Evolutionary conservation across 83 land plant species (phyloP), one percentile per base, ranked within the genome.

Genomic region (Thuja plicata): DNA sequence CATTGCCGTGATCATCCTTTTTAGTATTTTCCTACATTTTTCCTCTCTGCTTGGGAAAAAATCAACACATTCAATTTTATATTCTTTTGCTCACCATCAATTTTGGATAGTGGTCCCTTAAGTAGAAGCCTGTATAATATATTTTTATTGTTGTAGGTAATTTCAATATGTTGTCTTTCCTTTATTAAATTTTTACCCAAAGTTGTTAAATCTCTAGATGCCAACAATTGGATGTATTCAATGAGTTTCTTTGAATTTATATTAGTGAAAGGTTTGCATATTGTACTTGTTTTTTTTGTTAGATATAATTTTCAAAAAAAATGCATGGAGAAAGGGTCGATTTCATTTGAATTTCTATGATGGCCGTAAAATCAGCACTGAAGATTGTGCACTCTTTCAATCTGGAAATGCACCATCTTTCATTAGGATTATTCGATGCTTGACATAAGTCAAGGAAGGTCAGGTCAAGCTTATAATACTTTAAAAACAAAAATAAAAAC

Each of bases 331-430:
- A 73, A 73, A 73, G 77, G 77, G 12, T 37, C 32, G 32, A 73
- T n/a, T n/a, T 32, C 35, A 73, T 73, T n/a, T 32, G 37, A 73
- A 73, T 32, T 73, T 54, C 70, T 88, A 98, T 98, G 99, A 95
- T 89, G 99, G 97, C n/a, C 95, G 99, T 70, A 95, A 92, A 52
- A 94, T 98, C 87, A 85, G 89, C 78, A 92, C 97, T 84, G 99
- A 99, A 89, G 98, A n/a, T n/a, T n/a, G n/a, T n/a, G n/a, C n/a
- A n/a, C n/a, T n/a, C n/a, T n/a, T n/a, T n/a, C n/a, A n/a, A n/a
- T n/a, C n/a, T n/a, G n/a, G n/a, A n/a, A n/a, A n/a, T n/a, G n/a
- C n/a, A n/a, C n/a, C n/a, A n/a, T n/a, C n/a, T n/a, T n/a, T n/a
- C n/a, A n/a, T n/a, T n/a, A n/a, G n/a, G n/a, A n/a, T n/a, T n/a